Evolutionary conservation across 1,284 basidiomycete species (phyloP).

Genomic region (Trametes polyzona): DNA sequence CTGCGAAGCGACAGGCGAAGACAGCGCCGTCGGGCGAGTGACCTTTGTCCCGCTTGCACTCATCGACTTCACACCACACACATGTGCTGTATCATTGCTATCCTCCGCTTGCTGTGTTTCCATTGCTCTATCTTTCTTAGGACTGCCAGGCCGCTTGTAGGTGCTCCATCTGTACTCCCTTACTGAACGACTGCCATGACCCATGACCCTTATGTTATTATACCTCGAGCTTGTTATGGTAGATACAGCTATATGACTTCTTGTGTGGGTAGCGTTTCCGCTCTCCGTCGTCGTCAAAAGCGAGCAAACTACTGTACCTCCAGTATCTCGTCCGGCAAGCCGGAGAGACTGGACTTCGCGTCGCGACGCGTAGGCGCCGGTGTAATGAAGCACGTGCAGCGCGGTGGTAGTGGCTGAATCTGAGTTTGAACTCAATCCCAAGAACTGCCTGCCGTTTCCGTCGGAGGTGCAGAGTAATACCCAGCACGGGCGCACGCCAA

Average conservation of each 20-base stretch:
- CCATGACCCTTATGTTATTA: conserved; percentile 11
- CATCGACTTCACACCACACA: conserved; percentile 10
- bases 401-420: conserved; percentile 22
- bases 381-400: not conserved
- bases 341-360: not conserved
- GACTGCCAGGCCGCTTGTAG: conserved; percentile 21
- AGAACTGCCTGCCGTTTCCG: conserved; percentile 35
- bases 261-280: too few relatives aligned
- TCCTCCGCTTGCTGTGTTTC: conserved; percentile 23
- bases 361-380: not conserved
- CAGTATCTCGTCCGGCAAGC: not conserved
- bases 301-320: too few relatives aligned
- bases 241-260: not conserved
- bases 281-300: too few relatives aligned
- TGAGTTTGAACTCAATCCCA: conserved; percentile 34
- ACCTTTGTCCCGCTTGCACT: not conserved
- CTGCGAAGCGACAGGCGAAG: conserved; percentile 23
- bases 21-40: conserved; percentile 21
- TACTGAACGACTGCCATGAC: conserved; percentile 14
- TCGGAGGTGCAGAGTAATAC: conserved; percentile 24
- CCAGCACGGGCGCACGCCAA: conserved; percentile 29
- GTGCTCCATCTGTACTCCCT: conserved; percentile 18
- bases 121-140: conserved; percentile 21
- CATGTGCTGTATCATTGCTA: conserved; percentile 27
- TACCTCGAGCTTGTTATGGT: conserved; percentile 8